Conservation (phyloP, 2,329 filamentous ascomycete genomes). For the Clonostachys byssicola region DNA sequence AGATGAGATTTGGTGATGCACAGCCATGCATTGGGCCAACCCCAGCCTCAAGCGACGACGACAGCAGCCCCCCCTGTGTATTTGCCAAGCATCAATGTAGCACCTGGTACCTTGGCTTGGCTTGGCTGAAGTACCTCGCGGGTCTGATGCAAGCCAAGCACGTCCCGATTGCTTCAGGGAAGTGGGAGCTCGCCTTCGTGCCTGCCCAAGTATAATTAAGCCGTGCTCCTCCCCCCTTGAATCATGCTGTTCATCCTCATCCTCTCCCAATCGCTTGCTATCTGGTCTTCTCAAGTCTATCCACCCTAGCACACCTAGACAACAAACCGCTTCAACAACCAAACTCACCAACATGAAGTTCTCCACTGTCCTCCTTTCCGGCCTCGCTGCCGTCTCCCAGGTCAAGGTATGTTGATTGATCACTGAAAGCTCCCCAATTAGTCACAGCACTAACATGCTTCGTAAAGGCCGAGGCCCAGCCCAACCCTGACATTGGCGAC, state of each 20-base stretch:
- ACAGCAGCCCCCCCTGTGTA: background rate
- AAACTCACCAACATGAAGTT: slow-evolving; percentile 26
- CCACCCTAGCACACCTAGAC: slow-evolving; percentile 1
- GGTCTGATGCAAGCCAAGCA: background rate
- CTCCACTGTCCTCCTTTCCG: slow-evolving; percentile 20
- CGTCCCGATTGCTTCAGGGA: background rate
- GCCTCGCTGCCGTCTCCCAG: slow-evolving; percentile 16
- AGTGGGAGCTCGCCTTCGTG: no score
- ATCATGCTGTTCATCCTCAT: background rate
- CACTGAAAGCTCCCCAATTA: background rate
- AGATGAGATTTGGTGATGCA: no score
- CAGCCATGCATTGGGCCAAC: no score
- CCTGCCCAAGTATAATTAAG: no score
- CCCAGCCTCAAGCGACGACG: no score
- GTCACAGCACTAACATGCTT: background rate
- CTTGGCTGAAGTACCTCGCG: no score
- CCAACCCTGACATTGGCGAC: background rate
- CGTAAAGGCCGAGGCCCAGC: background rate
- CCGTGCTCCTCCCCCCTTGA: no score
- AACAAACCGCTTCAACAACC: slow-evolving; percentile 5
- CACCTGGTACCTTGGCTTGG: no score
- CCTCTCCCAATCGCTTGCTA: background rate
- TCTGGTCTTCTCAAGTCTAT: background rate
- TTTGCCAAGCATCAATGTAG: background rate
- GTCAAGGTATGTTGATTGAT: slow-evolving; percentile 16